Evolutionary conservation across 1,284 basidiomycete genomes (phyloP), one percentile per base, ranked within the genome.

Genomic region (Tilletia setariae): DNA sequence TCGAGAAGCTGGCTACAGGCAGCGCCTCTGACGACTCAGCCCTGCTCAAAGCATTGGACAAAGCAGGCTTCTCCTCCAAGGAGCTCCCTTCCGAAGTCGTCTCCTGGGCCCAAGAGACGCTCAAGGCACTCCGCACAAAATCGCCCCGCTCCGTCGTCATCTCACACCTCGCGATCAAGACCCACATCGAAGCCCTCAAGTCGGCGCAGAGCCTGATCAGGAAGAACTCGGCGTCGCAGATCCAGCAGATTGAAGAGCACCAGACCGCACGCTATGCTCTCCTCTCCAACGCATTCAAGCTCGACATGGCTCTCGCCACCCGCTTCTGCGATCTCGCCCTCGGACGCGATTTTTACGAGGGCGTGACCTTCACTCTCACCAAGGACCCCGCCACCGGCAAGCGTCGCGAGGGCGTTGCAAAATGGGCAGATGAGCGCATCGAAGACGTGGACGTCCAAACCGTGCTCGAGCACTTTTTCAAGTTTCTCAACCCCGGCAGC

Each of bases 331-430:
- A 82, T 64, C 67, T 82, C 23, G 67, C 71, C n/a, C 61, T 79
- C 30, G 79, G 79, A 11, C 68, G 79, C 13, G 70, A 86, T 85
- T 82, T 82, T 49, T 74, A 79, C 72, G 74, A 67, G 21, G 80
- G 80, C 25, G 80, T 82, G 0, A 74, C 72, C 9, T 75, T 77
- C 67, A 74, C 75, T 3, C 70, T 82, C 13, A 71, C 70, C 19
- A 76, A 76, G 47, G 79, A 82, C 49, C 80, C 80, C 0, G 64
- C 51, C 7, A 80, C 79, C 16, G 79, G 79, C 42, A 79, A 81
- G 70, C 73, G 79, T 32, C 40, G 74, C 9, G 69, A 71, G 4
- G 79, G 79, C 11, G 49, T 69, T 2, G 76, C 80, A 0, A 49
- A 66, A 1, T 82, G 80, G 80, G 51, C 74, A 1, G 76, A 79